Conservation (phyloP, 495 filamentous ascomycete genomes). For the Podospora australis region DNA sequence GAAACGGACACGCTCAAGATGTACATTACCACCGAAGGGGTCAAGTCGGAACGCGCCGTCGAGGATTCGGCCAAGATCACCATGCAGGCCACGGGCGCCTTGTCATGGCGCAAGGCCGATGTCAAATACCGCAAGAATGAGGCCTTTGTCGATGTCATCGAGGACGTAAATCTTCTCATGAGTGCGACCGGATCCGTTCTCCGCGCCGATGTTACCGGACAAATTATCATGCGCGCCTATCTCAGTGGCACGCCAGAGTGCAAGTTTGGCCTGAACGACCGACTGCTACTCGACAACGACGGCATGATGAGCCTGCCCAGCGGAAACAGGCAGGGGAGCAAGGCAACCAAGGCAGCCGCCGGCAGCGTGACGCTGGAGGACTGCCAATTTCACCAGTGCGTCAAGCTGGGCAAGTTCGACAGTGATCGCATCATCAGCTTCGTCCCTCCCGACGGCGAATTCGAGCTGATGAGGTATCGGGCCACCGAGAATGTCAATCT, state of each 20-base stretch:
- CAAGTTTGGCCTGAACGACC: conserved; percentile 98
- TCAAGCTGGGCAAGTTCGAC: conserved; percentile 96
- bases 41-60: conserved; percentile 88
- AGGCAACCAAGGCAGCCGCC: conserved; percentile 89
- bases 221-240: conserved; percentile 98
- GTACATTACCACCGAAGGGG: conserved; percentile 99
- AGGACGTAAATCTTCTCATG: conserved; percentile 98
- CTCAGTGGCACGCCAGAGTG: conserved; percentile 95
- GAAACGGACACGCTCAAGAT: conserved; percentile 99
- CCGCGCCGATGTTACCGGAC: conserved; percentile 92
- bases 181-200: conserved; percentile 91
- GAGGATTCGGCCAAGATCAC: conserved; percentile 96
- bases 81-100: conserved; percentile 96
- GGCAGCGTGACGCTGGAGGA: conserved; percentile 96
- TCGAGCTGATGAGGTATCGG: conserved; percentile 98
- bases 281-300: conserved; percentile 80
- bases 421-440: conserved; percentile 97
- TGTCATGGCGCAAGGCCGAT: conserved; percentile 94
- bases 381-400: conserved; percentile 99
- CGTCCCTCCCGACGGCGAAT: conserved; percentile 95
- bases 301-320: conserved; percentile 56
- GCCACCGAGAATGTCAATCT: conserved; percentile 99
- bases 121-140: conserved; percentile 99
- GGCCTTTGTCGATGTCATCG: conserved; percentile 98
- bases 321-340: conserved; percentile 65